Percentiles rank a stretch among this genome's conserved stretches.
These are phyloP conservation scores for Akanthomyces uredinophilus DNA, from an alignment of 2,329 filamentous ascomycete genomes.

Conservation along the genomic window DNA sequence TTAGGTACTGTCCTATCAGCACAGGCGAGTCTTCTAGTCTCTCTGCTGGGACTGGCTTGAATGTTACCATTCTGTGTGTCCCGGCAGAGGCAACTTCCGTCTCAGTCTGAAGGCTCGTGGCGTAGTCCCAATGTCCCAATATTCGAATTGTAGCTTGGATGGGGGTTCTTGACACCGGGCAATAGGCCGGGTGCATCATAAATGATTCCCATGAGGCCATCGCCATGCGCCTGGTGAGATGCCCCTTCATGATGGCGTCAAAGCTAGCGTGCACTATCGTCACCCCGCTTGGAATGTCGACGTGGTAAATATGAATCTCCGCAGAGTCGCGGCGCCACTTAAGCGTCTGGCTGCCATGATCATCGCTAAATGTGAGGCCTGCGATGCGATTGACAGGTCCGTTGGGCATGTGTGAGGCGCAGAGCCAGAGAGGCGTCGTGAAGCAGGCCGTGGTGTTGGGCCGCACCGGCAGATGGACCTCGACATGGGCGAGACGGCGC, in stretches of 20 bases:
- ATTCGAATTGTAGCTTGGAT: slow-evolving; percentile 11
- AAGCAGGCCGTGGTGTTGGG: slow-evolving; percentile 4
- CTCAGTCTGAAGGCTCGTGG: slow-evolving; percentile 1
- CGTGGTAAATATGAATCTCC: slow-evolving; percentile 7
- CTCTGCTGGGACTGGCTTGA: background rate
- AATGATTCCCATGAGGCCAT: slow-evolving; percentile 11
- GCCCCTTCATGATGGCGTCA: slow-evolving; percentile 9
- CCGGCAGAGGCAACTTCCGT: background rate
- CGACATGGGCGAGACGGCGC: slow-evolving; percentile 6
- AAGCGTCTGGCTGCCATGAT: background rate
- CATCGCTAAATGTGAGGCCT: background rate
- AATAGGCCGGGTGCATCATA: slow-evolving; percentile 9
- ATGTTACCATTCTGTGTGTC: background rate
- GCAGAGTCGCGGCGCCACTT: slow-evolving; percentile 12
- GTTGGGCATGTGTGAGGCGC: slow-evolving; percentile 3
- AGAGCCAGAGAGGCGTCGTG: slow-evolving; percentile 14
- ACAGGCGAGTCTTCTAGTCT: slow-evolving; percentile 15
- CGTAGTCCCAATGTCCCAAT: slow-evolving; percentile 5
- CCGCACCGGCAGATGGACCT: slow-evolving; percentile 8
- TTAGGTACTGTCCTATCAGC: slow-evolving; percentile 7
- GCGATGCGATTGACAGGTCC: slow-evolving; percentile 10
- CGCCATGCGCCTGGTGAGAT: slow-evolving; percentile 10
- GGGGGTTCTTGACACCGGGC: background rate
- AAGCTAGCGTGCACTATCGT: slow-evolving; percentile 9
- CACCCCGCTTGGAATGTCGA: slow-evolving; percentile 7